phyloP scores from a whole-genome alignment of 2,329 filamentous ascomycete species.

The Podosphaera xanthii region DNA sequence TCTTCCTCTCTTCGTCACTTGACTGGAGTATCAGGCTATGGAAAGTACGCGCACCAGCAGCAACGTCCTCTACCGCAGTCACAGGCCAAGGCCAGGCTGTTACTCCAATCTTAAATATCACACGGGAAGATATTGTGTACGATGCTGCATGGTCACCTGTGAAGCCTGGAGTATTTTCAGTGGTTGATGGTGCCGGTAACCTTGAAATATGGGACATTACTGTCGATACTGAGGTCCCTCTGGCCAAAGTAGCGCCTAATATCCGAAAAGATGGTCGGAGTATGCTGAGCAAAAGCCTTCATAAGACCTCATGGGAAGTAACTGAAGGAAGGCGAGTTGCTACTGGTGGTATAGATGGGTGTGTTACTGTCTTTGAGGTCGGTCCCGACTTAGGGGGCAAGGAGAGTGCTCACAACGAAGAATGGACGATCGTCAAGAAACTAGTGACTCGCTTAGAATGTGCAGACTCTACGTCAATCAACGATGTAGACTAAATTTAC shows the following conservation, averaged over 20 bases:
- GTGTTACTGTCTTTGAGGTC: constrained; percentile 84
- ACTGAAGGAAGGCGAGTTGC: constrained; percentile 71
- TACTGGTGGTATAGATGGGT: constrained; percentile 77
- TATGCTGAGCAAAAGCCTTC: constrained; percentile 65
- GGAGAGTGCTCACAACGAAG: constrained; percentile 62
- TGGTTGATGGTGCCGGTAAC: constrained; percentile 80
- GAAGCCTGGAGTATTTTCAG: constrained; percentile 80
- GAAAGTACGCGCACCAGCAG: constrained; percentile 69
- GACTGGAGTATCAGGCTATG: constrained; percentile 97
- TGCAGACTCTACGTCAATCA: constrained; percentile 6
- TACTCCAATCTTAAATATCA: constrained; percentile 65
- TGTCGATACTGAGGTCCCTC: constrained; percentile 75
- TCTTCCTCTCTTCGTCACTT: constrained; percentile 75
- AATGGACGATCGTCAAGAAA: constrained; percentile 87
- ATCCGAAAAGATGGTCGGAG: constrained; percentile 38
- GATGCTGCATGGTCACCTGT: constrained; percentile 88
- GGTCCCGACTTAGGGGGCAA: constrained; percentile 61
- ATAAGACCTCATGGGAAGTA: constrained; percentile 86
- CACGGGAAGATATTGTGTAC: constrained; percentile 89
- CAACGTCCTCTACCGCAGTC: constrained; percentile 34
- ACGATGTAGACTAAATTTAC: constrained; percentile 9
- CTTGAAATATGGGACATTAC: constrained; percentile 92
- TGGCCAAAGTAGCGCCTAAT: constrained; percentile 56
- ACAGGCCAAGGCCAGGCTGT: constrained; percentile 28
- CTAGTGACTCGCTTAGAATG: constrained; percentile 54